A percentile compares a stretch with the other conserved stretches of the same genome.
Evolutionary conservation across 2,329 filamentous ascomycete species (phyloP).

Genomic region (Colletotrichum paranaense): DNA sequence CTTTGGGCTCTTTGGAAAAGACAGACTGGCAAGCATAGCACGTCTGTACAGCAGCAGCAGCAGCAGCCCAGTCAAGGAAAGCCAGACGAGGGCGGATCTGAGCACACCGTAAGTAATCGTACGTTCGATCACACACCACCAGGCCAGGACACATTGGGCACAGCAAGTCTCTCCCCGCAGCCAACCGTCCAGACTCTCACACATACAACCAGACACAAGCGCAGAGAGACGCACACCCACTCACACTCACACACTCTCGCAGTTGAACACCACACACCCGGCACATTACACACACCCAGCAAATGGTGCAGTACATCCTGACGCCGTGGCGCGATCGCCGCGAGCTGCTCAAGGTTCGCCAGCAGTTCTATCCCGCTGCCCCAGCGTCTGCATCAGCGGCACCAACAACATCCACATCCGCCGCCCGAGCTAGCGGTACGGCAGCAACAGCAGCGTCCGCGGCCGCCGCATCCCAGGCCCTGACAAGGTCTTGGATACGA

Average conservation of each 20-base stretch:
- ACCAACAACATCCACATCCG: conserved; percentile 17
- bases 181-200: neutral
- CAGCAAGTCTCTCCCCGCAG: neutral
- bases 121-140: neutral
- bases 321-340: conserved; percentile 77
- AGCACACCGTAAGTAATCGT: no score
- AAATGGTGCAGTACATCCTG: conserved; percentile 77
- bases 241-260: neutral
- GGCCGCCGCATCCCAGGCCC: neutral
- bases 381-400: conserved; percentile 18
- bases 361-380: conserved; percentile 68
- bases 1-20: no score
- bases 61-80: no score
- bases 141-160: neutral
- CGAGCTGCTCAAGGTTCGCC: conserved; percentile 74
- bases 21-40: no score
- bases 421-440: neutral
- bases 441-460: neutral
- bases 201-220: neutral
- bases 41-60: no score
- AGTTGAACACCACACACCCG: neutral
- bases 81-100: no score
- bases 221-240: neutral
- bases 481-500: neutral
- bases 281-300: neutral